Evolutionary conservation across 768 basidiomycete species (phyloP), one percentile per base, ranked within the genome.

Genomic region (Pisolithus marmoratus): DNA sequence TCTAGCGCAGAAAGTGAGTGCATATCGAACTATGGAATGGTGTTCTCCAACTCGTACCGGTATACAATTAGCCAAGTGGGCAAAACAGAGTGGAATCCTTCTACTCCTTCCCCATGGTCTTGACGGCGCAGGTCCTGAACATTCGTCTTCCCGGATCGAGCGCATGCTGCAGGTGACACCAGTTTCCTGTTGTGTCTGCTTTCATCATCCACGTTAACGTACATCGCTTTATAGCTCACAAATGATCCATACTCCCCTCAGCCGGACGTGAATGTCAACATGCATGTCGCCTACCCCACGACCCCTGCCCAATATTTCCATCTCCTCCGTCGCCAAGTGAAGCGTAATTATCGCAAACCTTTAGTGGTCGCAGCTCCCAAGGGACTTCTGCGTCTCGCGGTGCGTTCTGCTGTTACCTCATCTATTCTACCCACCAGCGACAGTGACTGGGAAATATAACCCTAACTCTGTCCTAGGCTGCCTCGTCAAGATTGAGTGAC

Each of bases 231-330:
- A 11, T 46, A 94, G 87, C 76, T 95, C 24, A 85, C 90, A 2
- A 85, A 94, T 58, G 92, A 92, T 59, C 72, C 75, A 2, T 83
- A 80, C 53, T 52, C 63, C 11, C 53, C 59, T 4, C 55, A 50
- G 12, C 46, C 54, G 7, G 55, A 58, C 4, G 26, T 20, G 0
- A 86, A 87, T 57, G 75, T 93, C 53, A 95, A 95, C 64, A 86
- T 94, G 78, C 85, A 87, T 46, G 80, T 94, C 27, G 79, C 79
- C 4, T 94, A 85, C 69, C 90, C 91, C 0, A 94, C 92, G 1
- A 94, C 93, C 0, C 81, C 94, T 0, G 88, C 90, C 1, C 90
- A 95, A 52, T 92, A 94, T 59, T 96, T 95, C 81, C 94, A 96
- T 65, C 75, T 95, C 1, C 74, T 96, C n/a, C 75, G 94, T 50